Evolutionary conservation across 345 rosid genomes (phyloP).

Genomic region (Hypericum perforatum): DNA sequence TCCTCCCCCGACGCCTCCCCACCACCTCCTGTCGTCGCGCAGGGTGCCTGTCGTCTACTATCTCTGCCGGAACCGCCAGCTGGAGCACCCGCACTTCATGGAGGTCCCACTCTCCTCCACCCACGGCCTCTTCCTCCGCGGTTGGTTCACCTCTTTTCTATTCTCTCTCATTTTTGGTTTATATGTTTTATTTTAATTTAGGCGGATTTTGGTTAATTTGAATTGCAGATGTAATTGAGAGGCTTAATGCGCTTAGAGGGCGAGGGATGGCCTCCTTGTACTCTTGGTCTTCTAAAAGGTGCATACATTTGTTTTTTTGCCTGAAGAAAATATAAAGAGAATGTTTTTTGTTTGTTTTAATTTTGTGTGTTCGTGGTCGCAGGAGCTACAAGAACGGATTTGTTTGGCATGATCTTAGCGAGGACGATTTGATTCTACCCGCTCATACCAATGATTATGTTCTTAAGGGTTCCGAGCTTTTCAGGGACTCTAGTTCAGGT

Average conservation of each 20-base stretch:
- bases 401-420: slow-evolving; percentile 92
- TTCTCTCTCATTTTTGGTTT: background rate
- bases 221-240: slow-evolving; percentile 71
- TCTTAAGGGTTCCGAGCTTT: slow-evolving; percentile 90
- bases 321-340: too few species aligned
- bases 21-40: slow-evolving; percentile 42
- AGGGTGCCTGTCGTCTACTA: slow-evolving; percentile 86
- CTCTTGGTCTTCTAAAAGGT: slow-evolving; percentile 95
- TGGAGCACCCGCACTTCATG: slow-evolving; percentile 99
- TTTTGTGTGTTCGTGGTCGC: slow-evolving; percentile 10
- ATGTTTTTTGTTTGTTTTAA: background rate
- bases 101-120: slow-evolving; percentile 73
- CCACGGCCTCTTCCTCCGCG: slow-evolving; percentile 68
- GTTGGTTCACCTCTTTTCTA: slow-evolving; percentile 18
- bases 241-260: slow-evolving; percentile 86
- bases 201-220: slow-evolving; percentile 1
- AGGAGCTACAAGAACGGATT: slow-evolving; percentile 96
- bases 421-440: slow-evolving; percentile 78
- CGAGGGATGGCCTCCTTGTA: slow-evolving; percentile 88
- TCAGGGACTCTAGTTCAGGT: slow-evolving; percentile 69
- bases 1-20: slow-evolving; percentile 5
- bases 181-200: background rate
- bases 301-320: background rate
- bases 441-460: slow-evolving; percentile 85
- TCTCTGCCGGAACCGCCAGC: slow-evolving; percentile 78